Percentiles rank a stretch among this genome's conserved stretches.
Conservation (phyloP, 352 stramenopile genomes). For the Elongisporangium undulatum region DNA sequence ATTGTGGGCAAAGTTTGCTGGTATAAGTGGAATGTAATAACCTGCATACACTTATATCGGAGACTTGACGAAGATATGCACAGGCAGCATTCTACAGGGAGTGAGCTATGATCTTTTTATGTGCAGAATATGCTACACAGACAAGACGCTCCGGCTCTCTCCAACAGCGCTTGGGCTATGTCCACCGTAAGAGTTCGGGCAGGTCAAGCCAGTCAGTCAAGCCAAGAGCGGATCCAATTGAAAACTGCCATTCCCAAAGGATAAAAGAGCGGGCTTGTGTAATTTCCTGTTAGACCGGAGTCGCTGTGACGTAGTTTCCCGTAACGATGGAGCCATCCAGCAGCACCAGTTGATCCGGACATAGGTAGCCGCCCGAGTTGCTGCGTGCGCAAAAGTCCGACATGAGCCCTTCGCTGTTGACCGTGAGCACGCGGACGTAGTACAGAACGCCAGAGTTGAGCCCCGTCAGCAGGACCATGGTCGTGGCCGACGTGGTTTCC, state of each 20-base stretch:
- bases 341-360: slow-evolving; percentile 67
- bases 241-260: background rate
- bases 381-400: slow-evolving; percentile 63
- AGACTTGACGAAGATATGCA: background rate
- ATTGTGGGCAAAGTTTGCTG: too few relatives aligned
- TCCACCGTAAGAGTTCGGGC: background rate
- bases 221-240: background rate
- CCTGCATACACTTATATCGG: background rate
- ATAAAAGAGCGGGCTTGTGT: background rate
- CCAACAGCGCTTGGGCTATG: background rate
- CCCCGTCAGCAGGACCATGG: slow-evolving; percentile 48
- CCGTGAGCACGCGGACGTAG: slow-evolving; percentile 76
- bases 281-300: slow-evolving; percentile 13
- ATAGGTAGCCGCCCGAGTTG: slow-evolving; percentile 56
- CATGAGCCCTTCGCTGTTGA: slow-evolving; percentile 74
- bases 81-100: too few relatives aligned
- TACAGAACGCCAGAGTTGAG: slow-evolving; percentile 75
- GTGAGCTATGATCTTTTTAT: too few relatives aligned
- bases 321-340: slow-evolving; percentile 57
- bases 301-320: slow-evolving; percentile 39
- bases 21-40: background rate
- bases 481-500: slow-evolving; percentile 62
- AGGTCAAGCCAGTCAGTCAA: background rate
- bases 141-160: background rate
- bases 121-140: background rate